phyloP scores from a whole-genome alignment of 1,284 basidiomycete genomes.

The Lentinula novae-zelandiae region DNA sequence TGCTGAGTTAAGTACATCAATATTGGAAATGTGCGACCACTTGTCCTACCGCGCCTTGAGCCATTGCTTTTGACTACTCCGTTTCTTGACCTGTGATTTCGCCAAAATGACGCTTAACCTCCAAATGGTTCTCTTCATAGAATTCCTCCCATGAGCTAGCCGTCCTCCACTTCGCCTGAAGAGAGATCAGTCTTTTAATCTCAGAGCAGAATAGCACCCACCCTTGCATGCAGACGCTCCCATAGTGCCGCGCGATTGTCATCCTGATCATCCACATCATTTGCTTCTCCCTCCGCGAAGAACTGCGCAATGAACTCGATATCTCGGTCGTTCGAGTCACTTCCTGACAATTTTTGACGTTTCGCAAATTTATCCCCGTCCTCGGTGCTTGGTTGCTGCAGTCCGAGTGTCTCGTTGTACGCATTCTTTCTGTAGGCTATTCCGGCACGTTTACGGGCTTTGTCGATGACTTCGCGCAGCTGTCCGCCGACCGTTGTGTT shows the following conservation, averaged over 20 bases:
- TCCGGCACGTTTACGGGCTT: slow-evolving; percentile 29
- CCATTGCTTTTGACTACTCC: not conserved
- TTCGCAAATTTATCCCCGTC: not conserved
- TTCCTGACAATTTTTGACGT: not conserved
- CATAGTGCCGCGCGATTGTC: slow-evolving; percentile 47
- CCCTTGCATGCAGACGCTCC: slow-evolving; percentile 34
- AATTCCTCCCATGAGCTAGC: slow-evolving; percentile 52
- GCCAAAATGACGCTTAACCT: slow-evolving; percentile 38
- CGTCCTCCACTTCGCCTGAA: slow-evolving; percentile 44
- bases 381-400: not conserved
- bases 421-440: slow-evolving; percentile 31
- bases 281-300: slow-evolving; percentile 44
- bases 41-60: not conserved
- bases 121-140: slow-evolving; percentile 41
- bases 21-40: not conserved
- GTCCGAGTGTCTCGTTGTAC: not conserved
- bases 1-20: not conserved
- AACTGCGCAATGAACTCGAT: slow-evolving; percentile 47
- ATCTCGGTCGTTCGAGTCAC: slow-evolving; percentile 28
- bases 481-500: slow-evolving; percentile 14
- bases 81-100: slow-evolving; percentile 3
- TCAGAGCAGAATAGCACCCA: slow-evolving; percentile 19
- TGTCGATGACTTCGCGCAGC: slow-evolving; percentile 24
- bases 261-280: slow-evolving; percentile 21
- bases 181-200: slow-evolving; percentile 4